These are phyloP conservation scores for Blastobotrys parvus DNA, from an alignment of 805 yeast species.

Conservation along the genomic window DNA sequence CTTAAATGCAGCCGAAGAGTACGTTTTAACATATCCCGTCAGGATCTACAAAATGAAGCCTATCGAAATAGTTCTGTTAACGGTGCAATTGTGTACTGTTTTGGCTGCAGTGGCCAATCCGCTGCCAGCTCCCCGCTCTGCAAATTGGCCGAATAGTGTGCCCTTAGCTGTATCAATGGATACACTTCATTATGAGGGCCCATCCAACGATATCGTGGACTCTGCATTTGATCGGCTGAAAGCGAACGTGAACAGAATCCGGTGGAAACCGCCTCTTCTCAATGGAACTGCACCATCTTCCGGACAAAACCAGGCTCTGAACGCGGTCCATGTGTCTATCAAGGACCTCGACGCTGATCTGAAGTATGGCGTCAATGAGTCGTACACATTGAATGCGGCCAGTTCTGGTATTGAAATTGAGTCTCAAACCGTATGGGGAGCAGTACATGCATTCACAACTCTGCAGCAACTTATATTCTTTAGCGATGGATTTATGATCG, in stretches of 20 bases:
- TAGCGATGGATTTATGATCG: constrained; percentile 23
- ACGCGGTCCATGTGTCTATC: constrained; percentile 11
- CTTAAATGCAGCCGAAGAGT: too few species aligned
- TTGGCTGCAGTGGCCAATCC: constrained; percentile 11
- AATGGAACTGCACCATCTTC: constrained; percentile 12
- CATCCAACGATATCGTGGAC: constrained; percentile 12
- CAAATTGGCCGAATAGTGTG: constrained; percentile 15
- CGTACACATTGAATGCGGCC: constrained; percentile 24
- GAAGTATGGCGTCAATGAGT: constrained; percentile 33
- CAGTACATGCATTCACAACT: constrained; percentile 31
- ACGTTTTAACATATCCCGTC: too few species aligned
- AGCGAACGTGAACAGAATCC: constrained; percentile 17
- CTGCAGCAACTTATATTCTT: constrained; percentile 31
- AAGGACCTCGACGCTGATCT: constrained; percentile 23
- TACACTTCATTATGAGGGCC: constrained; percentile 4
- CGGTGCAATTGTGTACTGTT: too few species aligned
- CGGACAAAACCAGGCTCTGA: background rate
- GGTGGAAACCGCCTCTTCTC: constrained; percentile 30
- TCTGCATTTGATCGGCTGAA: constrained; percentile 25
- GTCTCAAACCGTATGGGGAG: constrained; percentile 34
- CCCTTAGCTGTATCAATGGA: constrained; percentile 6
- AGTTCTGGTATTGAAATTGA: constrained; percentile 17
- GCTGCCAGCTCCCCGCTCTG: constrained; percentile 16
- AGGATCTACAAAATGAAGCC: too few species aligned
- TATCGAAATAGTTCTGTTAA: too few species aligned